Conservation (phyloP, 345 rosid genomes). For the Lumnitzera racemosa region DNA sequence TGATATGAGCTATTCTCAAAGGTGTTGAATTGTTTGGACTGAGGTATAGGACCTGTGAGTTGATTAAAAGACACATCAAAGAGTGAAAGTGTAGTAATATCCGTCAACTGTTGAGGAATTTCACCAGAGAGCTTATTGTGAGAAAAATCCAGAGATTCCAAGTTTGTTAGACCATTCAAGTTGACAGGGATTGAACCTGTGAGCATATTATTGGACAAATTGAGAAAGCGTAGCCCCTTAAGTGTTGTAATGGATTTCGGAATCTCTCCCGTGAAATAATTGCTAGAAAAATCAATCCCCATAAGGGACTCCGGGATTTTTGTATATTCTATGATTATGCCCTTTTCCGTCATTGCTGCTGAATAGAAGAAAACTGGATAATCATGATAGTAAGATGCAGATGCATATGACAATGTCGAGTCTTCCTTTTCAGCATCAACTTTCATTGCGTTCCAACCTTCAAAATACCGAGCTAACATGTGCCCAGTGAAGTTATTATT, state of each 20-base stretch:
- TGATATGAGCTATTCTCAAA: neutral
- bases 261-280: slow-evolving; percentile 1
- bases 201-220: neutral
- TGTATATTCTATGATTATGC: neutral
- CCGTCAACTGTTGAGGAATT: neutral
- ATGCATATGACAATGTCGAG: neutral
- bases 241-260: neutral
- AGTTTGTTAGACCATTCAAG: neutral
- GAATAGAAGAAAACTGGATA: neutral
- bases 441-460: slow-evolving; percentile 1
- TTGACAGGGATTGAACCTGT: neutral
- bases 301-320: neutral
- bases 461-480: neutral
- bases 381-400: neutral
- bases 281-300: neutral
- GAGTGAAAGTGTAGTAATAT: neutral
- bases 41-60: neutral
- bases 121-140: neutral
- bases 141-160: slow-evolving; percentile 1
- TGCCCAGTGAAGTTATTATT: slow-evolving; percentile 5
- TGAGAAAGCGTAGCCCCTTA: neutral
- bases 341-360: neutral
- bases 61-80: slow-evolving; percentile 1
- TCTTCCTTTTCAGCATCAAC: neutral
- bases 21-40: neutral